Conservation (phyloP, 345 rosid genomes). For the Populus alba region DNA sequence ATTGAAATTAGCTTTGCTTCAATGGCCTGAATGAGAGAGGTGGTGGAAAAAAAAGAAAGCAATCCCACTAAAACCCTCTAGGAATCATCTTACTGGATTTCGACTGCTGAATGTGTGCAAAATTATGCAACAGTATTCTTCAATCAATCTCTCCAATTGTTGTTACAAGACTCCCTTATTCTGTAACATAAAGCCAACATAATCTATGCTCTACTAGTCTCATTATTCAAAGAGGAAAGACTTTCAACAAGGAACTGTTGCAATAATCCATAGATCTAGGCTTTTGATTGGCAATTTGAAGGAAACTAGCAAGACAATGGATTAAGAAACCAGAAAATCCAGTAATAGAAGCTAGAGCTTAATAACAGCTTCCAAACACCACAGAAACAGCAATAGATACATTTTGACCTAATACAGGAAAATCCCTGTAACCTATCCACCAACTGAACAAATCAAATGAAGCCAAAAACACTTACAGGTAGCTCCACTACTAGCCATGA, state of each 20-base stretch:
- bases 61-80: neutral
- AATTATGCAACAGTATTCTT: neutral
- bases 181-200: neutral
- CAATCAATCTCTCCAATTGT: neutral
- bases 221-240: neutral
- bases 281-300: neutral
- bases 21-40: neutral
- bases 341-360: neutral
- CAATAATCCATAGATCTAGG: neutral
- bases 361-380: neutral
- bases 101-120: neutral
- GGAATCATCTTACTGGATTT: neutral
- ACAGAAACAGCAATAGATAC: neutral
- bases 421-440: neutral
- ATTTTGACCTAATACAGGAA: neutral
- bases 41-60: neutral
- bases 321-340: neutral
- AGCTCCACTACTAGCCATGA: neutral
- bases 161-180: neutral
- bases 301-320: neutral
- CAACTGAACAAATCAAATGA: neutral
- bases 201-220: neutral
- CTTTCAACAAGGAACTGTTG: neutral
- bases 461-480: neutral
- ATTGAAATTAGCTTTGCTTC: neutral